Evolutionary conservation across 768 basidiomycete genomes (phyloP).

Genomic region (Boletus coccyginus): DNA sequence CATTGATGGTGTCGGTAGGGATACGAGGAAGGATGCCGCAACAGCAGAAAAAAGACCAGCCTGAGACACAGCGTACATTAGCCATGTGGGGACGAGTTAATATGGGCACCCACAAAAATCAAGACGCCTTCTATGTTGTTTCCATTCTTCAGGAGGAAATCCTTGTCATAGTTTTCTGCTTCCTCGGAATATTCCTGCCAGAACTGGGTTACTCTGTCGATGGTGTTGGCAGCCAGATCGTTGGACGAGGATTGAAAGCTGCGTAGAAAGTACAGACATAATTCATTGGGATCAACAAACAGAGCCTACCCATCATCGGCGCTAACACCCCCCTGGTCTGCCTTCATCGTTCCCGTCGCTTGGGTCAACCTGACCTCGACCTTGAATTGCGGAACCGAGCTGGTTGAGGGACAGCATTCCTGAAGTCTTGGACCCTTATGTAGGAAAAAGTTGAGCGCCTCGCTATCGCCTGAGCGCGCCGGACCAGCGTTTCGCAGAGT

Average conservation of each 20-base stretch:
- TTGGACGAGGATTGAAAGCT: background rate
- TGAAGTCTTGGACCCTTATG: background rate
- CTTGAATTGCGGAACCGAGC: background rate
- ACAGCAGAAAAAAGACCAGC: slow-evolving; percentile 43
- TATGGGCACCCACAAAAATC: background rate
- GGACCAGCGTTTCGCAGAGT: no score
- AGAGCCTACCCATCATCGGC: background rate
- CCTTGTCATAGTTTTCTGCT: background rate
- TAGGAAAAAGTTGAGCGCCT: background rate
- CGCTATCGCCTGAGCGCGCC: background rate
- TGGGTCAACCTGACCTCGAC: background rate
- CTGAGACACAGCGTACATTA: slow-evolving; percentile 13
- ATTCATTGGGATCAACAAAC: background rate
- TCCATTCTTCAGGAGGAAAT: background rate
- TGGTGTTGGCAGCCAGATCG: background rate
- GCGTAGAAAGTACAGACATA: background rate
- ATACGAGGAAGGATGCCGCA: slow-evolving; percentile 37
- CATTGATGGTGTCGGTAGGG: slow-evolving; percentile 27
- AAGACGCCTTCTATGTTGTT: slow-evolving; percentile 1
- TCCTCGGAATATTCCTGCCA: background rate
- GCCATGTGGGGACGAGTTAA: background rate
- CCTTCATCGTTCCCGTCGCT: background rate
- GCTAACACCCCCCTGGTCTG: background rate
- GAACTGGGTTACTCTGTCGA: background rate
- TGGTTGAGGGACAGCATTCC: background rate